Conservation (phyloP, 129 eudicot genomes). For the Pulicaria dysenterica region DNA sequence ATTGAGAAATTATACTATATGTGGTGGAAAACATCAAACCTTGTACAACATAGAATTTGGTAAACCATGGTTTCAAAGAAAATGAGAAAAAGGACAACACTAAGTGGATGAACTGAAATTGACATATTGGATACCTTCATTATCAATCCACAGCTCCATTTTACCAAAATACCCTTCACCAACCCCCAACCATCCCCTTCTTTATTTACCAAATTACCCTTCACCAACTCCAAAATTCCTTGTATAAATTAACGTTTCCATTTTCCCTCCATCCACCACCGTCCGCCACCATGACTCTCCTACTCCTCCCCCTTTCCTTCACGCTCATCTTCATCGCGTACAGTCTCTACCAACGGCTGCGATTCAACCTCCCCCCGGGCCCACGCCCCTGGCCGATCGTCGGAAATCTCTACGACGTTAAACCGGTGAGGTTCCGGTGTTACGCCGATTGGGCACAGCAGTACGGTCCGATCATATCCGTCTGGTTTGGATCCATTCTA, state of each 20-base stretch:
- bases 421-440: constrained; percentile 72
- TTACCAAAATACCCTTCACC: constrained; percentile 35
- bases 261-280: constrained; percentile 4
- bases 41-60: too few species aligned
- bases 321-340: constrained; percentile 26
- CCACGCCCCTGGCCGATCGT: constrained; percentile 72
- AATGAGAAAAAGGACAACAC: neutral
- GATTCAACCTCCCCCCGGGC: constrained; percentile 82
- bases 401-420: constrained; percentile 74
- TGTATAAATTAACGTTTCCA: constrained; percentile 1
- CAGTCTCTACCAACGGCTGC: constrained; percentile 45
- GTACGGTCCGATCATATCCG: constrained; percentile 76
- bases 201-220: constrained; percentile 39
- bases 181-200: constrained; percentile 8
- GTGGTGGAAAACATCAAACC: too few species aligned
- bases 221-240: constrained; percentile 44
- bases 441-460: constrained; percentile 64
- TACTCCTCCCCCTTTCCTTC: constrained; percentile 29
- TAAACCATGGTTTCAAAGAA: too few species aligned
- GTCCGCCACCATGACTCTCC: constrained; percentile 27
- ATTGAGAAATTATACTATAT: too few species aligned
- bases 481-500: constrained; percentile 65
- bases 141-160: neutral
- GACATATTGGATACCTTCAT: neutral
- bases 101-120: neutral